Evolutionary conservation across 164 flowering plant genomes (phyloP), one percentile per base, ranked within the genome.

Genomic region (Piper longum): DNA sequence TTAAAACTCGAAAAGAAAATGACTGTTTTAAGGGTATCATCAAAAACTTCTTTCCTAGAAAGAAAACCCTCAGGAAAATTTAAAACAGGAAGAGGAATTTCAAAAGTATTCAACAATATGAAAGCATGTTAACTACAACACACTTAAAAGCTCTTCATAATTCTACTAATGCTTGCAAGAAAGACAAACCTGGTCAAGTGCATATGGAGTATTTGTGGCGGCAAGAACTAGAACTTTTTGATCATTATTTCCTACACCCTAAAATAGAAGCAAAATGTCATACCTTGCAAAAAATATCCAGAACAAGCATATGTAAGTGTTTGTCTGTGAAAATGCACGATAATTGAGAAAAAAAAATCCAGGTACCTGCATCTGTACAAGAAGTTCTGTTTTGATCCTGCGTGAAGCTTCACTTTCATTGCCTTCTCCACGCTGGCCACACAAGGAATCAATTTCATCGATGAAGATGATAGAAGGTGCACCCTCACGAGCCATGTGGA

Each of bases 351-450:
- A 36, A 26, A 57, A 14, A 2, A 17, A 3, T 17, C 19, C 39
- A 6, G 36, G 3, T 82, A 95, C 99, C 97, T 95, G 99, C 99
- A 95, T 95, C 76, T 93, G 99, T 65, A 93, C 97, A 64, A 93
- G 95, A 69, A 93, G 81, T 72, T 93, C 97, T 45, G 99, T 93
- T 78, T 93, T 93, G 67, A 93, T 88, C n/a, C 99, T 84, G 60
- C 99, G 80, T 58, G 97, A 95, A 62, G 99, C 99, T 80, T 95
- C 99, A 79, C 95, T 95, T 73, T 95, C 99, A 78, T 91, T 95
- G 43, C 97, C 95, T 75, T 95, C 97, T 48, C 97, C 97, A 67
- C 99, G 88, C 66, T 80, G 86, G 54, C 99, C 96, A 81, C 96
- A 84, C 45, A 95, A 78, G 41, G 97, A 95, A 81, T 95, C 99